A percentile compares a stretch with the other conserved stretches of the same genome.
These are phyloP conservation scores for Coccinonectria pachysandricola DNA, from an alignment of 2,329 filamentous ascomycete genomes.

Conservation along the genomic window DNA sequence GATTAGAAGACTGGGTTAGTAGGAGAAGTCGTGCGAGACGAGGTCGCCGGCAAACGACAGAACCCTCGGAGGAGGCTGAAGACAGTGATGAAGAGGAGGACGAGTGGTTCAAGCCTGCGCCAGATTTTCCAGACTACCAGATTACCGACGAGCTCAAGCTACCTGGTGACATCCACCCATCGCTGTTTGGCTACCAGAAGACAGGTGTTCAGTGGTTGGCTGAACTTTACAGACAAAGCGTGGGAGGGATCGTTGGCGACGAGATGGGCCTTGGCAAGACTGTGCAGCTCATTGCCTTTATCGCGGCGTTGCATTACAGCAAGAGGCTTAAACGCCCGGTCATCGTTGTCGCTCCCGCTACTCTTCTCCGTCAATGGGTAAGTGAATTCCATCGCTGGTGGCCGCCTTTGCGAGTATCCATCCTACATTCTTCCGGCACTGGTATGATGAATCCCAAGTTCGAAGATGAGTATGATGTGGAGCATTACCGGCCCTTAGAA, in stretches of 20 bases:
- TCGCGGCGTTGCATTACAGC: slow-evolving; percentile 88
- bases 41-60: slow-evolving; percentile 28
- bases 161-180: slow-evolving; percentile 86
- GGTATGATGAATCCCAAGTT: slow-evolving; percentile 83
- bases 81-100: slow-evolving; percentile 36
- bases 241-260: slow-evolving; percentile 90
- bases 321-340: slow-evolving; percentile 73
- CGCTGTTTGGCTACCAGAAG: slow-evolving; percentile 93
- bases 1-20: slow-evolving; percentile 66
- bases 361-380: slow-evolving; percentile 94
- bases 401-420: slow-evolving; percentile 95
- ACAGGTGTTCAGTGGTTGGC: slow-evolving; percentile 94
- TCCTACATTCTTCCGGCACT: slow-evolving; percentile 88
- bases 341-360: slow-evolving; percentile 87
- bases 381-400: slow-evolving; percentile 99
- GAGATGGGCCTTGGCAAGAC: slow-evolving; percentile 99
- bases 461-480: slow-evolving; percentile 41
- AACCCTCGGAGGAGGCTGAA: slow-evolving; percentile 24
- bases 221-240: slow-evolving; percentile 79
- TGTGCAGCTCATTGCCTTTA: slow-evolving; percentile 59
- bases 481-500: slow-evolving; percentile 27
- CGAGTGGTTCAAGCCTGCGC: slow-evolving; percentile 81
- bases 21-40: slow-evolving; percentile 32
- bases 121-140: slow-evolving; percentile 64
- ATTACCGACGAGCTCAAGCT: slow-evolving; percentile 69